Evolutionary conservation across 2,329 filamentous ascomycete genomes (phyloP), one percentile per base, ranked within the genome.

Genomic region (Blastomyces percursus): DNA sequence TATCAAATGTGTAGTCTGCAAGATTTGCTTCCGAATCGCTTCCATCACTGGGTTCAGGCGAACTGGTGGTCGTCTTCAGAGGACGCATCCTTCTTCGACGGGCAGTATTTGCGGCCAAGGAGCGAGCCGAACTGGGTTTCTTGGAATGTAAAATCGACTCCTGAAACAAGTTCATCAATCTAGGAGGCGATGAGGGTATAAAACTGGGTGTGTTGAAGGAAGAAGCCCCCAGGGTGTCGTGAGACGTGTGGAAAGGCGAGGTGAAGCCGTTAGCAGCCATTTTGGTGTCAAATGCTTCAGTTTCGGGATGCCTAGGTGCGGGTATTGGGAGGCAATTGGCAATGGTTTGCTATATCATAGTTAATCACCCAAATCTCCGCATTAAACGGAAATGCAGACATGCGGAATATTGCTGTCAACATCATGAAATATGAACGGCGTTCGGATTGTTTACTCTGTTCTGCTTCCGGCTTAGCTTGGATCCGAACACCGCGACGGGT

Each of bases 191-290:
- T 0, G 74, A 74, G 27, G 72, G 71, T 67, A 75, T 74, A 55
- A 72, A 74, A 3, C 71, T 66, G 16, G 75, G 74, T 3, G 71
- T 76, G 14, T 69, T 71, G 24, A 77, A 65, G 11, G 74, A 74
- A 6, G 75, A 77, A 51, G 74, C 69, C 51, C 75, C 75, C 62
- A 77, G 71, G 7, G 74, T 77, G 61, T 78, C 76, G 66, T 78
- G 76, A 59, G 75, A 71, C 7, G 74, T 76, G 24, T 70, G 73
- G 56, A 74, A 75, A 1, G 74, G 73, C 55, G 74, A 76, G 42
- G 69, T 71, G 64, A 69, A 72, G 60, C 74, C 71, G 57, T 74
- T 69, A 66, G 73, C 70, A 50, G 72, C 71, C 75, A 77, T 77
- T 64, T 58, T 70, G 62, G 63, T 64, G 54, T 56, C 54, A 65